Evolutionary conservation across 2,329 filamentous ascomycete species (phyloP), one percentile per base, ranked within the genome.

Genomic region (Aureobasidium sp.): DNA sequence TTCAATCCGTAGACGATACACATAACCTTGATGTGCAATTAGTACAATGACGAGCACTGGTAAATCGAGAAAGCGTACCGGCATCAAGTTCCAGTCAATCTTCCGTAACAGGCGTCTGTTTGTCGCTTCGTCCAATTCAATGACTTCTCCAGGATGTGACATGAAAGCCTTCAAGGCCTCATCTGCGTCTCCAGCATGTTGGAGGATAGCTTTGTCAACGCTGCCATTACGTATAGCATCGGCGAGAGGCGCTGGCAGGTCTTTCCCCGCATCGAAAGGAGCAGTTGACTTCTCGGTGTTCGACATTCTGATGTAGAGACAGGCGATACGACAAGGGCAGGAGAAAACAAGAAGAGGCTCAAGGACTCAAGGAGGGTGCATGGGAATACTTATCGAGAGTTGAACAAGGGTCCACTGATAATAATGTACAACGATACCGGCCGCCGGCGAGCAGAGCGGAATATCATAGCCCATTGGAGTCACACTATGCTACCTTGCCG

Each of bases 11-110:
- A 86, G 0, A 81, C 67, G 65, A 76, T 61, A 72, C 82, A 84
- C 70, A 86, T 78, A 34, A 59, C 57, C 53, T 57, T 10, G 1
- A 21, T 21, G 21, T 1, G 21, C 21, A 1, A 21, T 21, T 21
- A 21, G 21, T 1, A 21, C 1, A 21, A 21, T 21, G 21, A n/a
- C n/a, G n/a, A n/a, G n/a, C n/a, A n/a, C n/a, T n/a, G n/a, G n/a
- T n/a, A n/a, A n/a, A n/a, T n/a, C 9, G 30, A 7, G 8, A 14
- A 2, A 14, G 16, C 41, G 13, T 16, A 78, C 72, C 0, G 82
- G 83, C 79, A 85, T 82, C 65, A 85, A 71, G 68, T 84, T 81
- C 78, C 77, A 80, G 70, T 88, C 85, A 62, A 88, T 86, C 59
- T 77, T 81, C 21, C 77, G 73, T n/a, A 87, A 68, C 16, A 88